Evolutionary conservation across 495 filamentous ascomycete species (phyloP).

Genomic region (Xanthoparmelia taractica): DNA sequence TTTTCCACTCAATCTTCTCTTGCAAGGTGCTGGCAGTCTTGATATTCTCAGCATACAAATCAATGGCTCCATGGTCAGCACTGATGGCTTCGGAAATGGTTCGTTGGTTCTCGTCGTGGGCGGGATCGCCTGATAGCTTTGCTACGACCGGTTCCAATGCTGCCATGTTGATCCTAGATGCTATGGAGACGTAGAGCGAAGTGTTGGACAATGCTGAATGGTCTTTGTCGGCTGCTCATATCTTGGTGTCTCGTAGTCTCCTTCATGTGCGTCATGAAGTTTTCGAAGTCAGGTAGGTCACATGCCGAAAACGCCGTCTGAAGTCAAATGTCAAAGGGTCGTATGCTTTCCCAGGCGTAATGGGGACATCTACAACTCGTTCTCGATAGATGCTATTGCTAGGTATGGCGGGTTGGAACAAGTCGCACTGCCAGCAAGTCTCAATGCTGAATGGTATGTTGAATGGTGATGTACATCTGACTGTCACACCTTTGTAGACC

Average conservation of each 20-base stretch:
- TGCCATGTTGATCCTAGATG: slow-evolving; percentile 3
- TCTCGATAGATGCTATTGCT: not conserved
- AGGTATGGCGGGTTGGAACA: not conserved
- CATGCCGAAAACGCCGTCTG: not conserved
- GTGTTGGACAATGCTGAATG: too few relatives aligned
- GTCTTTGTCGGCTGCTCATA: not conserved
- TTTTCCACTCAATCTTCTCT: slow-evolving; percentile 48
- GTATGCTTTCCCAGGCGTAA: not conserved
- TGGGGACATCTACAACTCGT: not conserved
- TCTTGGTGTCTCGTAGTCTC: not conserved
- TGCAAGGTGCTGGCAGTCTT: slow-evolving; percentile 41
- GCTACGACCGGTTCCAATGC: not conserved
- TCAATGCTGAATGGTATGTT: not conserved
- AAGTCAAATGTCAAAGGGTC: not conserved
- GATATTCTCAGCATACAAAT: slow-evolving; percentile 52
- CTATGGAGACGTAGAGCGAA: not conserved
- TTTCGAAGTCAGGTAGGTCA: not conserved
- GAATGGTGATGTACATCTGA: too few relatives aligned
- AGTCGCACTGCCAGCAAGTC: not conserved
- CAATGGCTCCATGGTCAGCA: slow-evolving; percentile 56
- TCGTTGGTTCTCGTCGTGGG: slow-evolving; percentile 7
- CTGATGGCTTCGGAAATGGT: slow-evolving; percentile 49
- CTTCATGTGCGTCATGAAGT: slow-evolving; percentile 6
- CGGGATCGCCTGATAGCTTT: not conserved
- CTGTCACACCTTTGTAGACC: too few relatives aligned